Base-by-base conservation (phyloP, 208 protist species). In the Crithidia mellificae region DNA sequence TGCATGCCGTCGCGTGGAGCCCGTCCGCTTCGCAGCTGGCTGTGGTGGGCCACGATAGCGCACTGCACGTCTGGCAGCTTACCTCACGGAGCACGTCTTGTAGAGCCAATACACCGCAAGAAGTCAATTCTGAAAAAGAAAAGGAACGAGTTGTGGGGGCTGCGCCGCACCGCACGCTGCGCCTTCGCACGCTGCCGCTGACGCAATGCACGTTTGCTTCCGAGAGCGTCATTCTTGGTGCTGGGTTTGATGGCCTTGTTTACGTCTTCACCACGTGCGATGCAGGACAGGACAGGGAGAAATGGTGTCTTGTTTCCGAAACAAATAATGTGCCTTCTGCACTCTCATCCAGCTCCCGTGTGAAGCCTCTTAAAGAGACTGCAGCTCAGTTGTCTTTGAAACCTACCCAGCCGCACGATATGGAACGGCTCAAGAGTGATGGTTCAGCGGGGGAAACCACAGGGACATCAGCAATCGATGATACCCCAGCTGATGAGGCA, bases 31-130 rank as follows among this genome's bases (percentile, higher is more conserved):
- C 34, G 54, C 61, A 58, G 19, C 54, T 75, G 44, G 69, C 61
- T 6, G 69, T 34, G 27, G 69, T 68, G 25, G 59, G 53, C 11
- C 69, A 75, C n/a, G 61, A 75, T 29, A 75, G 69, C 46, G 20
- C 24, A 4, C 46, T 75, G 34, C 69, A 75, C 14, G 41, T 68
- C 53, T 68, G 51, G 69, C 22, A 43, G 15, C 38, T 38, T 8
- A 19, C 20, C 25, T 39, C 25, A 25, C 5, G n/a, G n/a, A n/a
- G n/a, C n/a, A n/a, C n/a, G n/a, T n/a, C n/a, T n/a, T n/a, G n/a
- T n/a, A n/a, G n/a, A n/a, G n/a, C n/a, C n/a, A n/a, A n/a, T n/a
- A n/a, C n/a, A n/a, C n/a, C n/a, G n/a, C n/a, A n/a, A n/a, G n/a
- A n/a, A n/a, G n/a, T n/a, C n/a, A n/a, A n/a, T n/a, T n/a, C n/a